Evolutionary conservation across 2,329 filamentous ascomycete genomes (phyloP).

Genomic region (Mariannaea elegans): DNA sequence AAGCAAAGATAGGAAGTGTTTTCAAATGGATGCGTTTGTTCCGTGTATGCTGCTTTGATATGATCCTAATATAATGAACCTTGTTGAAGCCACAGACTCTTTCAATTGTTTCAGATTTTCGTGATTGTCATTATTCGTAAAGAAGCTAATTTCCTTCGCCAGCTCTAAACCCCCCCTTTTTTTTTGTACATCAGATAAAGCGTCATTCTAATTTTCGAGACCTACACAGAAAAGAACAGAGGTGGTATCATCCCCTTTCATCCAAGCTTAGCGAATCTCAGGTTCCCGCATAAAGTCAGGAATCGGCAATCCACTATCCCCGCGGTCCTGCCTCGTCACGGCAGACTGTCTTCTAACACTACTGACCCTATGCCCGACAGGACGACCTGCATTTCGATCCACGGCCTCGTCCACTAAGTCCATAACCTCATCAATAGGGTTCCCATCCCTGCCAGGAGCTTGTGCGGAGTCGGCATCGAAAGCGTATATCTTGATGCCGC

Average conservation of each 20-base stretch:
- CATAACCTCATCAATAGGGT: conserved; percentile 41
- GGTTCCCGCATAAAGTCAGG: conserved; percentile 55
- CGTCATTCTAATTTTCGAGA: neutral
- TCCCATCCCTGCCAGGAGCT: conserved; percentile 50
- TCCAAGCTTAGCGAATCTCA: conserved; percentile 44
- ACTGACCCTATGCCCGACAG: conserved; percentile 35
- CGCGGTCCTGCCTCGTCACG: conserved; percentile 43
- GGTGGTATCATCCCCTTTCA: too few species aligned
- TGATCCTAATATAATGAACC: too few species aligned
- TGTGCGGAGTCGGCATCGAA: conserved; percentile 60
- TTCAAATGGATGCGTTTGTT: neutral
- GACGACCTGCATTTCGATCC: conserved; percentile 15
- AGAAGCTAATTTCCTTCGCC: neutral
- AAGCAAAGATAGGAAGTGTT: conserved; percentile 1
- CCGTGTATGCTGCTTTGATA: neutral
- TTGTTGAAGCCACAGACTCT: neutral
- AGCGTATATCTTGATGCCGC: conserved; percentile 87
- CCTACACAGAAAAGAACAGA: neutral
- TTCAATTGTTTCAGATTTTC: neutral
- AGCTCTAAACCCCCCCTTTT: conserved; percentile 14
- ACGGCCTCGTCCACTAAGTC: conserved; percentile 37
- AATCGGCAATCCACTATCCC: conserved; percentile 47
- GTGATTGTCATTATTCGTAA: conserved; percentile 19
- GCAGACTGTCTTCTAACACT: conserved; percentile 42
- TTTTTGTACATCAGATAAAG: conserved; percentile 6